Conservation (phyloP, 1,284 basidiomycete species). For the Trametes versicolor region DNA sequence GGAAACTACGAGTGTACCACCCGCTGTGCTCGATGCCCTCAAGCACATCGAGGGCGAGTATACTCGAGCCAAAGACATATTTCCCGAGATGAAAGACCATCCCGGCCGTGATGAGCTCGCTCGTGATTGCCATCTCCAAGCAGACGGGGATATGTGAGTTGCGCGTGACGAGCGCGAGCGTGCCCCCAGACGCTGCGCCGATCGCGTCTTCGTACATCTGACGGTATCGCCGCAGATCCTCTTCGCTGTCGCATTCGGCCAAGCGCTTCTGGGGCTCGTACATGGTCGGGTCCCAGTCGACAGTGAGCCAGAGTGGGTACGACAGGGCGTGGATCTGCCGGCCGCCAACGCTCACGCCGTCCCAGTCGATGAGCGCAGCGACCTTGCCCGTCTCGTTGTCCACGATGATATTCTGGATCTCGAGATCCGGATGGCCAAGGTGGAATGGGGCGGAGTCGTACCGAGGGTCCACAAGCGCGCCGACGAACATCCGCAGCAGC, state of each 20-base stretch:
- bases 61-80: constrained; percentile 4
- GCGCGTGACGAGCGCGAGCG: background rate
- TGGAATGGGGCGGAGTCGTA: constrained; percentile 18
- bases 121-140: constrained; percentile 2
- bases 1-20: background rate
- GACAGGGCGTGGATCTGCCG: constrained; percentile 17
- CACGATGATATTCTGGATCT: constrained; percentile 25
- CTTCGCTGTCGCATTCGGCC: constrained; percentile 2
- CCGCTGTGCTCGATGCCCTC: constrained; percentile 4
- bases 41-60: background rate
- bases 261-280: constrained; percentile 2
- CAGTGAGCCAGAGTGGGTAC: constrained; percentile 15
- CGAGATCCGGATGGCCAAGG: constrained; percentile 21
- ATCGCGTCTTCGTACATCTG: constrained; percentile 1
- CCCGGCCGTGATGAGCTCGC: background rate
- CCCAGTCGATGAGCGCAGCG: constrained; percentile 22
- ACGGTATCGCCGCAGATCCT: constrained; percentile 1
- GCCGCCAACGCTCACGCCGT: constrained; percentile 11
- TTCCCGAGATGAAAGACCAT: constrained; percentile 5
- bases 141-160: constrained; percentile 1
- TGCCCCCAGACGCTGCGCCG: background rate
- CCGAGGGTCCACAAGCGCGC: constrained; percentile 3
- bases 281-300: constrained; percentile 11
- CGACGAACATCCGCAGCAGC: constrained; percentile 12
- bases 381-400: constrained; percentile 12